Base-by-base conservation (phyloP, 2,329 filamentous ascomycete species). In the Colletotrichum tropicale region DNA sequence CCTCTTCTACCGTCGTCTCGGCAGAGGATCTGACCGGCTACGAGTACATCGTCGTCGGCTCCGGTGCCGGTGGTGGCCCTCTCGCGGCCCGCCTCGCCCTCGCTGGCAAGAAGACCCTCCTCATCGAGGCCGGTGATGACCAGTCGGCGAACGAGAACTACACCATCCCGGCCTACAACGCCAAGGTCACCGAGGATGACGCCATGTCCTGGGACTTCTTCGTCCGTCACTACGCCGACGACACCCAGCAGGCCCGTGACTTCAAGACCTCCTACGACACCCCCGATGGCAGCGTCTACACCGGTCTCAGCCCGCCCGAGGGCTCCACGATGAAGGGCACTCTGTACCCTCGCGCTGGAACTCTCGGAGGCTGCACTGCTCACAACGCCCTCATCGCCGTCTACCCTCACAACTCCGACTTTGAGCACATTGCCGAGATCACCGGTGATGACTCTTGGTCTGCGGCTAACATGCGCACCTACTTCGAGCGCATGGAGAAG, bases 31-130 rank as follows among this genome's bases (percentile, higher is more conserved):
- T 74, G 12, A 55, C 67, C 15, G 82, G 80, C 21, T 93, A 93
- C 79, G 91, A 93, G 76, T 93, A 92, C 82, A 85, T 93, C 32
- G 87, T 93, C 12, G 90, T 93, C 48, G 91, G 91, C 13, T 91
- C 89, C 8, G 91, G 91, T 5, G 86, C 91, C 8, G 91, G 91
- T 15, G 91, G 91, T 62, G 90, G 88, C 18, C 90, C 91, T 9
- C 81, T 93, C 7, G 90, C 91, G 15, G 88, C 89, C 28, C 87
- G 90, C 56, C 87, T 93, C 32, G 91, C 91, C n/a, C 84, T 89
- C 66, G 88, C 89, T 38, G 91, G 91, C 55, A 87, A 90, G 83
- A 89, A 87, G 77, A 90, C 90, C 3, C 88, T 93, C n/a, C 87
- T 93, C 5, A 86, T 93, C 36, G 91, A 92, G 78, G 90, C 90